Conservation (phyloP, 164 flowering plant genomes). For the Vitis rotundifolia region DNA sequence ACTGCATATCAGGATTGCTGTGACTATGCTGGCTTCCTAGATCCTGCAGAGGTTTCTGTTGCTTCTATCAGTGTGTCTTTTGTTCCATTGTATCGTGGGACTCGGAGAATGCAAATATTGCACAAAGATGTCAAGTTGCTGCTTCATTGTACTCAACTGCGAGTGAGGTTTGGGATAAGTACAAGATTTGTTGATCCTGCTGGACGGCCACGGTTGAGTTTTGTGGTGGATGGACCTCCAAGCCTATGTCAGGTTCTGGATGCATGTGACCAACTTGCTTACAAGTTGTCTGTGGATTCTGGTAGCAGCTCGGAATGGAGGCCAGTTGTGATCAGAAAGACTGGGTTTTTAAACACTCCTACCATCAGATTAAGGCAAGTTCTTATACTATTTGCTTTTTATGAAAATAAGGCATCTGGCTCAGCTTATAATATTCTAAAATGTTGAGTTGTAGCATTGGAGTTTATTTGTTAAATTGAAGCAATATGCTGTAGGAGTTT, state of each 20-base stretch:
- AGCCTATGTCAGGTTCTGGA: constrained; percentile 67
- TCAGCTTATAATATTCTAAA: neutral
- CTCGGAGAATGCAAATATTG: constrained; percentile 47
- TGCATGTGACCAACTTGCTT: constrained; percentile 58
- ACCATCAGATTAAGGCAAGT: constrained; percentile 83
- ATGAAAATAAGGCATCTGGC: neutral
- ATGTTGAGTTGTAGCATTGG: neutral
- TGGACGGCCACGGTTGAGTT: constrained; percentile 76
- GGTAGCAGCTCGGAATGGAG: constrained; percentile 88
- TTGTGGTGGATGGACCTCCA: constrained; percentile 66
- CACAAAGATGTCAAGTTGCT: constrained; percentile 52
- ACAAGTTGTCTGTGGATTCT: constrained; percentile 49
- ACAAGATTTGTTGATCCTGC: constrained; percentile 66
- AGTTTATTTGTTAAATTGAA: neutral
- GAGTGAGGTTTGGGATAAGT: constrained; percentile 77
- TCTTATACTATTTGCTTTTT: constrained; percentile 2
- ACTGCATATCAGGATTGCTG: constrained; percentile 33
- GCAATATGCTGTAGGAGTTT: neutral
- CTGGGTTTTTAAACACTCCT: constrained; percentile 56
- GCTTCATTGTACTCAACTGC: constrained; percentile 48
- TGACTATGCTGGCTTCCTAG: constrained; percentile 45
- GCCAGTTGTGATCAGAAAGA: constrained; percentile 58
- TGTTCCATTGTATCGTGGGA: constrained; percentile 48
- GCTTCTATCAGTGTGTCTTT: constrained; percentile 49
- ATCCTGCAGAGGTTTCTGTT: constrained; percentile 58